Conservation (phyloP, 73 alveolate genomes). For the Paramecium caudatum region DNA sequence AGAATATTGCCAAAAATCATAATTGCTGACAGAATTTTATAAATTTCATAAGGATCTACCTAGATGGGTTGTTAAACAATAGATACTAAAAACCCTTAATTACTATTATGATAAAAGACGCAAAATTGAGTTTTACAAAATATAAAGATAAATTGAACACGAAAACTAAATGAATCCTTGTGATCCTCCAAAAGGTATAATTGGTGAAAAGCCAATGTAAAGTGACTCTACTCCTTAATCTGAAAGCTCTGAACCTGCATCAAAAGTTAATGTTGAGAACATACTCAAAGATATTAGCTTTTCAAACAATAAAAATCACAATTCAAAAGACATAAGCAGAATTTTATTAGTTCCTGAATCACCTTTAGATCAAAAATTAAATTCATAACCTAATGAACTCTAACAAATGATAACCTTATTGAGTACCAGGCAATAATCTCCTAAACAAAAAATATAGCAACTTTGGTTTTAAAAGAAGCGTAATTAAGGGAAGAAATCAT, state of each 20-base stretch:
- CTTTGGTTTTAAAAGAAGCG: constrained; percentile 10
- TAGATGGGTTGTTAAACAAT: constrained; percentile 55
- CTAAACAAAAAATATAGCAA: neutral
- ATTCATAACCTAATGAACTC: constrained; percentile 28
- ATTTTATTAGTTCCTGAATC: constrained; percentile 24
- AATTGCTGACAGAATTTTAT: constrained; percentile 72
- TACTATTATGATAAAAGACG: constrained; percentile 72
- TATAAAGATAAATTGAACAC: constrained; percentile 66
- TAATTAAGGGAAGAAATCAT: neutral
- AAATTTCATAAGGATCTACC: constrained; percentile 77
- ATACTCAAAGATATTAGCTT: constrained; percentile 62
- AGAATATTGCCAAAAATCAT: constrained; percentile 64
- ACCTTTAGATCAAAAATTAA: neutral
- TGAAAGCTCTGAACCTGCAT: constrained; percentile 50
- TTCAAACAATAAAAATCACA: neutral
- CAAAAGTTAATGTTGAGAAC: constrained; percentile 56
- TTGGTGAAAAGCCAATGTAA: constrained; percentile 61
- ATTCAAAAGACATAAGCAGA: neutral
- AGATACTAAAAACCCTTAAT: constrained; percentile 54
- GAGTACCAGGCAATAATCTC: neutral
- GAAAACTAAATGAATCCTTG: constrained; percentile 70
- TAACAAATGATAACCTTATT: constrained; percentile 45
- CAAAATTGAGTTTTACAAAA: constrained; percentile 71
- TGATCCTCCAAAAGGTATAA: constrained; percentile 76
- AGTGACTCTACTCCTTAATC: constrained; percentile 56